These are phyloP conservation scores for Pythium aphanidermatum DNA, from an alignment of 352 stramenopile species.

Conservation along the genomic window DNA sequence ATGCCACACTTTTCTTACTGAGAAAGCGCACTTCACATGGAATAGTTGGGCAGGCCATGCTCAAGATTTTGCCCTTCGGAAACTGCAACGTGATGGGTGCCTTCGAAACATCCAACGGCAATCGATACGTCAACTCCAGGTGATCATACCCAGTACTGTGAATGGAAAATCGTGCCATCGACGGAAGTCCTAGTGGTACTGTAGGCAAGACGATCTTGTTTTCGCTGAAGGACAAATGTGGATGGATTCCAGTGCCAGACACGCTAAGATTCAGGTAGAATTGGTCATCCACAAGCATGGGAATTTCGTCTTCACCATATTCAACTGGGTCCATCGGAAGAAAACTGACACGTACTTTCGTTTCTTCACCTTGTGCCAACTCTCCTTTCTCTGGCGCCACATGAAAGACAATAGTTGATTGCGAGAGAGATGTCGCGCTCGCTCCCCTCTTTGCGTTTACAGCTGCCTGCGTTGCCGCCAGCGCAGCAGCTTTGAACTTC, in stretches of 20 bases:
- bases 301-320: slow-evolving; percentile 72
- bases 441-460: slow-evolving; percentile 20
- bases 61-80: slow-evolving; percentile 84
- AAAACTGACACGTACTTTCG: slow-evolving; percentile 84
- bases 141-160: slow-evolving; percentile 89
- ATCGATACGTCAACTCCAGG: slow-evolving; percentile 80
- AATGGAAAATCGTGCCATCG: slow-evolving; percentile 62
- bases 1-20: slow-evolving; percentile 83
- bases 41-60: slow-evolving; percentile 71
- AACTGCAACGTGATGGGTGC: slow-evolving; percentile 85
- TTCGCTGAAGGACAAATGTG: slow-evolving; percentile 88
- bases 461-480: slow-evolving; percentile 4
- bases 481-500: slow-evolving; percentile 22
- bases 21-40: slow-evolving; percentile 82
- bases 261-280: slow-evolving; percentile 83
- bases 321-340: slow-evolving; percentile 67
- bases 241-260: slow-evolving; percentile 83
- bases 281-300: slow-evolving; percentile 57
- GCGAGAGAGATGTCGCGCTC: slow-evolving; percentile 21
- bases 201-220: slow-evolving; percentile 84
- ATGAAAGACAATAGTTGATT: slow-evolving; percentile 63
- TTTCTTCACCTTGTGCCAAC: slow-evolving; percentile 67
- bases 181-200: slow-evolving; percentile 82
- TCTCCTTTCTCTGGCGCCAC: slow-evolving; percentile 75
- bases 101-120: slow-evolving; percentile 68